Conservation (phyloP, 768 basidiomycete species). For the Leucosporidium scottii region DNA sequence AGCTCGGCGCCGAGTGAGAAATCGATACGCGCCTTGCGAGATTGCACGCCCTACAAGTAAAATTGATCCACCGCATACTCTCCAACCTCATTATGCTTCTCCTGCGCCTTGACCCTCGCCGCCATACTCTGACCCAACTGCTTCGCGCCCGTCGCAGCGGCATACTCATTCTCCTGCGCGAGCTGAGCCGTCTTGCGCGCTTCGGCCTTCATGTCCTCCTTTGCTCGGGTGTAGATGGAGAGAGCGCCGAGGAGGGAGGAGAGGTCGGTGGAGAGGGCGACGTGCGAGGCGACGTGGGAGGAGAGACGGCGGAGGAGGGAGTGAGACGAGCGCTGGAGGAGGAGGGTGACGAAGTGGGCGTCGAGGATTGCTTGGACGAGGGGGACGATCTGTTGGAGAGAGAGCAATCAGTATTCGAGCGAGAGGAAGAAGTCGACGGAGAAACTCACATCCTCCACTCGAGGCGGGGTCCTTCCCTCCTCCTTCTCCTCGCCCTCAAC, state of each 20-base stretch:
- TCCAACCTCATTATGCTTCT: constrained; percentile 30
- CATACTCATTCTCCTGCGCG: neutral
- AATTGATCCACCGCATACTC: constrained; percentile 27
- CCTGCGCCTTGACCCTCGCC: constrained; percentile 26
- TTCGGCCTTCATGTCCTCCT: constrained; percentile 9
- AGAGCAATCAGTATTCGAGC: neutral
- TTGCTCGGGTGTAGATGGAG: constrained; percentile 18
- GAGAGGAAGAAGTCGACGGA: neutral
- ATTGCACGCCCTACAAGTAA: constrained; percentile 9
- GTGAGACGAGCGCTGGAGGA: constrained; percentile 29
- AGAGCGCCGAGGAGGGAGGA: constrained; percentile 27
- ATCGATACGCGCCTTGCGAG: too few relatives aligned
- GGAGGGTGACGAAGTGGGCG: constrained; percentile 32
- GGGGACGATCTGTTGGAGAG: constrained; percentile 17
- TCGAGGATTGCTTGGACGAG: constrained; percentile 32
- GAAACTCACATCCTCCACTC: constrained; percentile 15
- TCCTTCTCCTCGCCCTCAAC: neutral
- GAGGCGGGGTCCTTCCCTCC: neutral
- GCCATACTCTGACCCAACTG: constrained; percentile 22
- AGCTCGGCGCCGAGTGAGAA: too few relatives aligned
- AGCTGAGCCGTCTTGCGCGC: neutral
- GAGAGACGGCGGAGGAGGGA: constrained; percentile 29
- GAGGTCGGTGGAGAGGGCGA: constrained; percentile 19
- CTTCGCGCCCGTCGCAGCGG: constrained; percentile 9
- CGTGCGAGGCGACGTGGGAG: constrained; percentile 16